Evolutionary conservation across 805 yeast species (phyloP), one percentile per base, ranked within the genome.

Genomic region (Cyberlindnera mississippiensis): DNA sequence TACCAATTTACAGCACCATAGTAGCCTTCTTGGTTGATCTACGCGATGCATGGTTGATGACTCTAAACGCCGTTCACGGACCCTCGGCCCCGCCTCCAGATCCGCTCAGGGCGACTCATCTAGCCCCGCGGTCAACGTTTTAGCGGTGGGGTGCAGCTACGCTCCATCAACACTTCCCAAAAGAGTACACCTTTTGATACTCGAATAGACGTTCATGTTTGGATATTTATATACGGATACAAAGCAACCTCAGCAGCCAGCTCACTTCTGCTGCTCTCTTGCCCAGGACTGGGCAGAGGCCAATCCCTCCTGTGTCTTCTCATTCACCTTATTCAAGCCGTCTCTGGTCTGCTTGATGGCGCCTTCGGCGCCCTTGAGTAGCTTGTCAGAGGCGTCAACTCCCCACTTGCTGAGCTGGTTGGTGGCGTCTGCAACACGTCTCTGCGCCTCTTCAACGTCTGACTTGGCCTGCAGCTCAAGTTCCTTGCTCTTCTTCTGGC

Each of bases 401-500:
- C 57, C 53, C 68, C 67, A 64, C 28, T 54, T 58, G 17, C 34
- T 24, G 20, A 57, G 30, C 13, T 44, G 42, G 12, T 37, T 27
- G 14, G 39, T 34, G 4, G 60, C 59, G 11, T 51, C 41, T 4
- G 45, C 36, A 12, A 52, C 19, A 35, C 56, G 50, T 11, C 20
- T 19, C 41, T 56, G 48, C 1, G 61, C 58, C 1, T 51, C 61
- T 15, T 61, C 61, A 31, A 59, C 59, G 28, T 62, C 50, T 28
- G 49, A 50, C 49, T 60, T 58, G 22, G 68, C 64, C 19, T 57
- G 53, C 3, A 41, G 49, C 24, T 59, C 56, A 14, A 67, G 53
- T 30, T 68, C 68, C 37, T 62, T 57, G 35, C 63, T 57, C 35
- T 62, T 56, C 33, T 61, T 56, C 56, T 67, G 62, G 22, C 60